phyloP scores from a whole-genome alignment of 2,329 filamentous ascomycete genomes.

The Cyphellophora attinorum region DNA sequence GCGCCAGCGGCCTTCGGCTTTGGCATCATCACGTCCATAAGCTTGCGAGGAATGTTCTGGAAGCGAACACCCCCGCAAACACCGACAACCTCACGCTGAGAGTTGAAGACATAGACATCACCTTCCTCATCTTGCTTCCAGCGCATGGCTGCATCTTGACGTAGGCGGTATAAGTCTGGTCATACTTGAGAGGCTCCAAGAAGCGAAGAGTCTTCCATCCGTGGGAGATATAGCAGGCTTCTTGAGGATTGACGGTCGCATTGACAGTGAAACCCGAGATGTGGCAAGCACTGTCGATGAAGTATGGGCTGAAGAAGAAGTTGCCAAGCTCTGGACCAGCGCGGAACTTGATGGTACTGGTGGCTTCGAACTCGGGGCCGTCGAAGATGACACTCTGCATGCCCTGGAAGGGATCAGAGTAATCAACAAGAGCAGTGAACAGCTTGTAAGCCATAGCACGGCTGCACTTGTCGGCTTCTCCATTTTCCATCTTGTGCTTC shows the following conservation, averaged over 20 bases:
- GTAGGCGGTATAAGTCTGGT: slow-evolving; percentile 49
- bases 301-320: slow-evolving; percentile 28
- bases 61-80: slow-evolving; percentile 40
- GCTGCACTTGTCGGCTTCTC: slow-evolving; percentile 22
- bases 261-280: slow-evolving; percentile 27
- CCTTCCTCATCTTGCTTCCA: slow-evolving; percentile 44
- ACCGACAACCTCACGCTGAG: slow-evolving; percentile 49
- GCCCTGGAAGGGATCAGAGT: slow-evolving; percentile 24
- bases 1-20: slow-evolving; percentile 19
- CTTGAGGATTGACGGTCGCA: slow-evolving; percentile 44
- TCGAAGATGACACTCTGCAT: slow-evolving; percentile 29
- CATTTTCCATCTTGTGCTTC: slow-evolving; percentile 20
- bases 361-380: slow-evolving; percentile 26
- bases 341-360: slow-evolving; percentile 23
- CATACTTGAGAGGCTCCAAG: slow-evolving; percentile 40
- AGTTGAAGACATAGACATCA: slow-evolving; percentile 49
- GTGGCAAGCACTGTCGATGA: slow-evolving; percentile 29
- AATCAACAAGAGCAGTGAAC: slow-evolving; percentile 26
- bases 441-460: slow-evolving; percentile 27
- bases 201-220: slow-evolving; percentile 53
- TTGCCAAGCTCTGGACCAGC: slow-evolving; percentile 19
- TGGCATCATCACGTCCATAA: slow-evolving; percentile 32
- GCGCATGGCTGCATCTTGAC: slow-evolving; percentile 48
- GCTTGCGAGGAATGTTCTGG: slow-evolving; percentile 30
- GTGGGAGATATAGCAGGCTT: slow-evolving; percentile 53